Conservation (phyloP, 768 basidiomycete species). For the Inosperma sp. region DNA sequence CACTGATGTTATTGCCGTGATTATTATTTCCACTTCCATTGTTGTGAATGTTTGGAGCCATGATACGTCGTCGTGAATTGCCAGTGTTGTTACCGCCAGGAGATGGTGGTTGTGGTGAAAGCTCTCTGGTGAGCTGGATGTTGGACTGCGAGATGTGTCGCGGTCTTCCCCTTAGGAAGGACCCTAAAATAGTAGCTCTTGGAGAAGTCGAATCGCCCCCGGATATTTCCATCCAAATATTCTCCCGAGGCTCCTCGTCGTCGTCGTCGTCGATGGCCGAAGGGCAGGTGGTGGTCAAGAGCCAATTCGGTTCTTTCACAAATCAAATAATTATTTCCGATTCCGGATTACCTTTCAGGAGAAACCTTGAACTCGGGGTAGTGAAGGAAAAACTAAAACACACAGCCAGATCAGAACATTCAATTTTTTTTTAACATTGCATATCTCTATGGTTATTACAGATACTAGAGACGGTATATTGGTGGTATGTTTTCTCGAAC, state of each 20-base stretch:
- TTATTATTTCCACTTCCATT: slow-evolving; percentile 20
- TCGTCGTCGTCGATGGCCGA: slow-evolving; percentile 15
- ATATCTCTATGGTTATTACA: too few relatives aligned
- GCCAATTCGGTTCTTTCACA: too few relatives aligned
- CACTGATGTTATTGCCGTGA: slow-evolving; percentile 15
- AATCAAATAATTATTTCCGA: too few relatives aligned
- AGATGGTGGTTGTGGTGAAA: slow-evolving; percentile 28
- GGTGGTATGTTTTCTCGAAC: too few relatives aligned
- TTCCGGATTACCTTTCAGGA: too few relatives aligned
- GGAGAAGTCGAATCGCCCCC: slow-evolving; percentile 41
- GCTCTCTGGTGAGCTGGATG: slow-evolving; percentile 39
- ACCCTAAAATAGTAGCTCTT: slow-evolving; percentile 65
- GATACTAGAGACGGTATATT: too few relatives aligned
- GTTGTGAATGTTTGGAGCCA: slow-evolving; percentile 19
- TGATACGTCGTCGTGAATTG: slow-evolving; percentile 9
- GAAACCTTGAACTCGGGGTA: too few relatives aligned
- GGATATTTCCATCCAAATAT: slow-evolving; percentile 28
- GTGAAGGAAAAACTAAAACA: too few relatives aligned
- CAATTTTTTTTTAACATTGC: too few relatives aligned
- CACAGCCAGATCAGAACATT: too few relatives aligned
- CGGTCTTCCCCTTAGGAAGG: slow-evolving; percentile 65
- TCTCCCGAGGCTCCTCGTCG: neutral
- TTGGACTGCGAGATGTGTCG: slow-evolving; percentile 61
- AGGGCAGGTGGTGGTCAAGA: slow-evolving; percentile 2
- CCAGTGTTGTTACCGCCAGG: slow-evolving; percentile 5